A percentile compares a stretch with the other conserved stretches of the same genome.
These are phyloP conservation scores for Phytopythium cucurbitacearum DNA, from an alignment of 352 stramenopile species.

Conservation along the genomic window DNA sequence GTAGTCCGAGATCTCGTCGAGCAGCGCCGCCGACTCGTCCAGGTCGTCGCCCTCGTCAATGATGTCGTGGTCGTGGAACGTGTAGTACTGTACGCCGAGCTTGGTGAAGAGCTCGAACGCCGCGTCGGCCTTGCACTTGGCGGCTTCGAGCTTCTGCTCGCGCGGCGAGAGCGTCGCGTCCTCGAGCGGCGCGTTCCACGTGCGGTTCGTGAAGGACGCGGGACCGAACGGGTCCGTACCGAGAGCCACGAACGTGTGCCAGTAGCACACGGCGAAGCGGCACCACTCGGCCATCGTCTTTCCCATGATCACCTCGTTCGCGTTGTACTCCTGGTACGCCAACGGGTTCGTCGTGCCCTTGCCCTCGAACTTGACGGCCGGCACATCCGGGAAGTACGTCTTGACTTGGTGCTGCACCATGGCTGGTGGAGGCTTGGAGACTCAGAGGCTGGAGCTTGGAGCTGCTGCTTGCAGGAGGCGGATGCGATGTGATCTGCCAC, in stretches of 20 bases:
- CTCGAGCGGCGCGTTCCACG: conserved; percentile 29
- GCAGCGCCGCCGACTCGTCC: conserved; percentile 22
- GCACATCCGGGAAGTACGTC: conserved; percentile 50
- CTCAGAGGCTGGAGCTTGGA: not conserved
- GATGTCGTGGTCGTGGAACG: conserved; percentile 84
- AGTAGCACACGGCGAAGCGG: conserved; percentile 64
- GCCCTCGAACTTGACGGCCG: conserved; percentile 64
- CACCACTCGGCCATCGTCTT: conserved; percentile 73
- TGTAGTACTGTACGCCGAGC: conserved; percentile 80
- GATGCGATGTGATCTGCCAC: not conserved
- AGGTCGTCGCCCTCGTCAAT: conserved; percentile 61
- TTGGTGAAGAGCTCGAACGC: conserved; percentile 88
- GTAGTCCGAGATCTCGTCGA: conserved; percentile 35
- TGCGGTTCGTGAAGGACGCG: conserved; percentile 30
- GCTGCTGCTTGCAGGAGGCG: not conserved
- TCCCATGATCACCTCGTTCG: conserved; percentile 64
- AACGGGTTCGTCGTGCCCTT: conserved; percentile 38
- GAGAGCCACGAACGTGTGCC: conserved; percentile 39
- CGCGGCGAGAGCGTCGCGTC: conserved; percentile 30
- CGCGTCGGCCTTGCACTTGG: conserved; percentile 71
- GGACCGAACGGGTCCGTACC: conserved; percentile 31
- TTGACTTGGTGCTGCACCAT: conserved; percentile 30
- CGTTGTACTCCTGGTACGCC: conserved; percentile 77
- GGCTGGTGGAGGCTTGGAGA: not conserved
- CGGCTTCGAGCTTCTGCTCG: conserved; percentile 50